Evolutionary conservation across 164 flowering plant species (phyloP), one percentile per base, ranked within the genome.

Genomic region (Saururus chinensis): DNA sequence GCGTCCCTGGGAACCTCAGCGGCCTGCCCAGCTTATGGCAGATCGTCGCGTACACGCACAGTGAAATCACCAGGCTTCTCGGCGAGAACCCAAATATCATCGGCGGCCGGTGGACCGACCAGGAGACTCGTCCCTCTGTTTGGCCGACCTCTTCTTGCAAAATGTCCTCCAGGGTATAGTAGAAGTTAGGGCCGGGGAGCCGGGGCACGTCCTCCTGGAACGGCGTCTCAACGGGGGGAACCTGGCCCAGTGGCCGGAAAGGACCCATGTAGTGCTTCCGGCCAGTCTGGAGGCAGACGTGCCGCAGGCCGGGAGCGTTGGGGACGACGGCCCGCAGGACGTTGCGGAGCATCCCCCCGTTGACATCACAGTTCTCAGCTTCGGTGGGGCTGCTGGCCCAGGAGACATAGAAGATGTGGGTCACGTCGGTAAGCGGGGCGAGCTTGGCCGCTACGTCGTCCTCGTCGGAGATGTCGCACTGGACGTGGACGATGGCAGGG

Each of bases 61-160:
- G n/a, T n/a, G n/a, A n/a, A n/a, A n/a, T n/a, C 19, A 89, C 62
- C 1, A 84, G 11, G 59, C 89, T 81, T 57, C 64, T 81, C 0
- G 93, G 96, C 0, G 96, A 89, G 60, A 89, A 89, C 41, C 96
- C 95, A 63, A 82, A 87, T 17, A 85, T 87, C 5, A 0, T 0
- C 0, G 59, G 67, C 0, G 96, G 95, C 0, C 96, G 73, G 57
- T 83, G 91, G 16, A 89, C 64, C 10, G 96, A 81, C 91, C 86
- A 87, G 0, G 89, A 72, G 63, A 85, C 77, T 53, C 59, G 68
- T 5, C 60, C 69, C 72, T 80, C 12, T 41, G 45, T 13, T 13
- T 0, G 8, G 1, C 45, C 45, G 11, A 41, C 8, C 12, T 41
- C 54, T 84, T 83, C 66, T 85, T 87, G 80, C 57, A 89, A 61